phyloP scores from a whole-genome alignment of 805 yeast species.

The Wickerhamiella qilinensis region DNA sequence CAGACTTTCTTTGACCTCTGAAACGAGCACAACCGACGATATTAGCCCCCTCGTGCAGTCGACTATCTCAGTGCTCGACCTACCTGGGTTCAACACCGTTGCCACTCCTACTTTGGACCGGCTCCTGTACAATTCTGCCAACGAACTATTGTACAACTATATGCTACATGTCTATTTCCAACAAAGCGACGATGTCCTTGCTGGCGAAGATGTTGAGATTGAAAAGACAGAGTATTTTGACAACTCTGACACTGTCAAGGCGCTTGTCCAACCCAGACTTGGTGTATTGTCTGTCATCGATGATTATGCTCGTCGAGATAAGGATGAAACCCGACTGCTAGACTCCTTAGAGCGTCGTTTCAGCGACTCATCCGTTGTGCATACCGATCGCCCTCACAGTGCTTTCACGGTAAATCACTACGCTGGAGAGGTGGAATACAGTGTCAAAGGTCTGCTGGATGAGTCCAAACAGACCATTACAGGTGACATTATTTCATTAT shows the following conservation, averaged over 20 bases:
- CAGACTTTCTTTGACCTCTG: slow-evolving; percentile 14
- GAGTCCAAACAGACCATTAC: slow-evolving; percentile 36
- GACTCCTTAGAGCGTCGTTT: slow-evolving; percentile 21
- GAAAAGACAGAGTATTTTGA: slow-evolving; percentile 43
- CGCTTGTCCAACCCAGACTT: slow-evolving; percentile 28
- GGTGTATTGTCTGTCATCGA: slow-evolving; percentile 25
- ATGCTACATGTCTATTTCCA: slow-evolving; percentile 24
- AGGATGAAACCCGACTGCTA: slow-evolving; percentile 19
- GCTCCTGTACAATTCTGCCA: slow-evolving; percentile 27
- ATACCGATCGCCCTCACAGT: slow-evolving; percentile 20
- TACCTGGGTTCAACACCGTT: slow-evolving; percentile 26
- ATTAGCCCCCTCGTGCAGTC: slow-evolving; percentile 16
- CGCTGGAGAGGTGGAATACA: slow-evolving; percentile 43
- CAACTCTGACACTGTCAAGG: slow-evolving; percentile 38
- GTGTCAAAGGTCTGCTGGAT: slow-evolving; percentile 33
- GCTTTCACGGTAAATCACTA: slow-evolving; percentile 40
- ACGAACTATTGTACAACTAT: slow-evolving; percentile 26
- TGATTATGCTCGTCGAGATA: slow-evolving; percentile 24
- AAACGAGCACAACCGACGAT: slow-evolving; percentile 13
- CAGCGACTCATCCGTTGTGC: slow-evolving; percentile 17
- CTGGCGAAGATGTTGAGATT: slow-evolving; percentile 28
- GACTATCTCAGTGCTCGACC: slow-evolving; percentile 24
- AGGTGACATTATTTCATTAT: slow-evolving; percentile 25
- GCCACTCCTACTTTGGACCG: slow-evolving; percentile 23
- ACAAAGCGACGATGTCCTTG: slow-evolving; percentile 24